These are phyloP conservation scores for Euphorbia lathyris DNA, from an alignment of 345 rosid genomes.

Conservation along the genomic window DNA sequence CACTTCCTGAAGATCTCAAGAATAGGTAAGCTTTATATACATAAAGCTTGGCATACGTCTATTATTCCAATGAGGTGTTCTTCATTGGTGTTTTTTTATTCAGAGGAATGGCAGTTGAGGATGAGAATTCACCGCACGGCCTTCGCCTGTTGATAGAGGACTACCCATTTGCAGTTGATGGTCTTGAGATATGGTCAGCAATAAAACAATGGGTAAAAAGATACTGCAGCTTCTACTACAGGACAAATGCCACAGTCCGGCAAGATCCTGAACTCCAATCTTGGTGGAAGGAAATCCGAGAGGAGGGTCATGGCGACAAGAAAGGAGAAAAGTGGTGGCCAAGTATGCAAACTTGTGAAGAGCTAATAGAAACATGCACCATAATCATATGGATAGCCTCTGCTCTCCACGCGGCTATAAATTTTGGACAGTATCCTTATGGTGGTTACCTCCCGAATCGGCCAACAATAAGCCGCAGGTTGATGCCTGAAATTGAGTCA, in stretches of 20 bases:
- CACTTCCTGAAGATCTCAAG: conserved; percentile 37
- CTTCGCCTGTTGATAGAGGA: conserved; percentile 32
- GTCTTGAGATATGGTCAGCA: conserved; percentile 43
- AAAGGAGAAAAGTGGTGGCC: conserved; percentile 40
- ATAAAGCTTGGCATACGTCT: background rate
- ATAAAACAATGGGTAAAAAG: conserved; percentile 37
- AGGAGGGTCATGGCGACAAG: conserved; percentile 41
- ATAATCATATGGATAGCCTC: conserved; percentile 42
- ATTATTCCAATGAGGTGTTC: background rate
- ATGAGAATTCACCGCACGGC: conserved; percentile 26
- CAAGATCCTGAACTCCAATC: conserved; percentile 38
- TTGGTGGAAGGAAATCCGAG: conserved; percentile 41
- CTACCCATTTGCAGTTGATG: conserved; percentile 44
- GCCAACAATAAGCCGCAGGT: conserved; percentile 37
- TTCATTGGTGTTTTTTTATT: background rate
- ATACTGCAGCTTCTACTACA: conserved; percentile 37
- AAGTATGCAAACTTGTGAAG: conserved; percentile 28
- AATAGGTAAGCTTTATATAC: conserved; percentile 24
- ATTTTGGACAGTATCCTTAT: conserved; percentile 42
- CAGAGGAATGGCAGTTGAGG: conserved; percentile 42
- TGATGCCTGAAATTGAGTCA: conserved; percentile 33
- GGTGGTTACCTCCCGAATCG: conserved; percentile 42
- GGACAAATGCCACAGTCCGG: conserved; percentile 18
- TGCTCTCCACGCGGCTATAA: conserved; percentile 41
- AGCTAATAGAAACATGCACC: conserved; percentile 31